Base-by-base conservation (phyloP, 352 stramenopile genomes). In the Phytophthora crassamura region DNA sequence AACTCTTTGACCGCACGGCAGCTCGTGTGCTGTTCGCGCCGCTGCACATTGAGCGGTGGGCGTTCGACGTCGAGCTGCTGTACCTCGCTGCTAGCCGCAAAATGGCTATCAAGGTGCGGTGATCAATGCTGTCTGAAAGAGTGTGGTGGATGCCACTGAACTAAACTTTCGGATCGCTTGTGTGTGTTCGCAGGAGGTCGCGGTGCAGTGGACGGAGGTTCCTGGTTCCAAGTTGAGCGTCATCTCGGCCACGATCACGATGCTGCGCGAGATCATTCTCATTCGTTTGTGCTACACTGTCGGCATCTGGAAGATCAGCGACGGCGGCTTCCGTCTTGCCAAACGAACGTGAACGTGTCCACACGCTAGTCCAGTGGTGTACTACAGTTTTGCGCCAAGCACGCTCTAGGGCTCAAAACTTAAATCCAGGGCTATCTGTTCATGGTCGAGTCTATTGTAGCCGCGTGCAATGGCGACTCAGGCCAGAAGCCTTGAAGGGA, bases 21-120 rank as follows among this genome's bases (percentile, higher is more conserved):
- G 91, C 90, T 9, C 78, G 77, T 8, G 64, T 93, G 15, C 59
- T 98, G 11, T 98, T 98, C 71, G 64, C 84, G 40, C 86, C 89
- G n/a, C 82, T 98, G 77, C 94, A 98, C 78, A 91, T 98, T 16
- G 86, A 98, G 57, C 88, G 94, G 36, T 98, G 94, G 94, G 91
- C 90, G 16, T 98, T 98, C 69, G 94, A 98, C 67, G 91, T 98
- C n/a, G 94, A 98, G 59, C 52, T 98, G 59, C 72, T 98, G 25
- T 97, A 91, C 71, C 64, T 98, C 48, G 91, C 86, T 15, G 82
- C 69, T 4, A 72, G 58, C 47, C 85, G 69, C 36, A 77, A 80
- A 22, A 73, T 94, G 52, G 50, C 58, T 14, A 77, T 94, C 42
- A 90, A 91, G 80, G 84, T 90, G 50, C 8, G 53, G 42, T 16